Evolutionary conservation across 2,329 filamentous ascomycete species (phyloP), one percentile per base, ranked within the genome.

Genomic region (Ophiostoma ips): DNA sequence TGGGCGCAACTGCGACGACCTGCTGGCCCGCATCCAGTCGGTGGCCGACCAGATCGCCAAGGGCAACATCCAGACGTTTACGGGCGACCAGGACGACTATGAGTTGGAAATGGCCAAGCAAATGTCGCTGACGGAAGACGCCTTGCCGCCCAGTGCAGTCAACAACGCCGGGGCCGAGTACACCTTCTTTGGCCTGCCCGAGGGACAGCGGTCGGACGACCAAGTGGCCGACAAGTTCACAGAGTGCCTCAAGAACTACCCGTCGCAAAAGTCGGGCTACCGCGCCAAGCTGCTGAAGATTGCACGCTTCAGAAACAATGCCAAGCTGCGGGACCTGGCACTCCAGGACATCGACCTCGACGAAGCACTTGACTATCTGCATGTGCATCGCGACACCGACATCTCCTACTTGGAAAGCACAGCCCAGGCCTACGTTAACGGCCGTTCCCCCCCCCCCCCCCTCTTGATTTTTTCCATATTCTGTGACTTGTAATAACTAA

Each of bases 231-330:
- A 50, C 11, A 56, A 58, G 11, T 63, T 60, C 47, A 19, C 55
- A 55, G 5, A 56, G 55, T 21, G 52, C 52, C 18, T 55, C 56
- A 3, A 52, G 58, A 36, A 33, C 31, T 60, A 57, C 9, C 58
- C 60, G 2, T 58, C 56, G 1, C 61, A 63, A 19, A 57, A 52
- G 11, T 50, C 56, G 5, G 49, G 51, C 9, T 59, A 60, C 38
- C 59, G 62, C 5, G 56, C 59, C 9, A 56, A 59, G 35, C 53
- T 64, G 24, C 56, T 59, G 7, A 48, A 56, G 24, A 63, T 65
- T 35, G 61, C 55, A 12, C 56, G 55, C 15, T 53, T 60, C 28
- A 57, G 56, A 3, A 37, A 57, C 31, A 60, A 55, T 43, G 37
- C 50, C 10, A 50, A 36, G 18, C 55, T 58, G 18, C 46, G 48